Conservation (phyloP, 495 filamentous ascomycete genomes). For the Tuber brumale region DNA sequence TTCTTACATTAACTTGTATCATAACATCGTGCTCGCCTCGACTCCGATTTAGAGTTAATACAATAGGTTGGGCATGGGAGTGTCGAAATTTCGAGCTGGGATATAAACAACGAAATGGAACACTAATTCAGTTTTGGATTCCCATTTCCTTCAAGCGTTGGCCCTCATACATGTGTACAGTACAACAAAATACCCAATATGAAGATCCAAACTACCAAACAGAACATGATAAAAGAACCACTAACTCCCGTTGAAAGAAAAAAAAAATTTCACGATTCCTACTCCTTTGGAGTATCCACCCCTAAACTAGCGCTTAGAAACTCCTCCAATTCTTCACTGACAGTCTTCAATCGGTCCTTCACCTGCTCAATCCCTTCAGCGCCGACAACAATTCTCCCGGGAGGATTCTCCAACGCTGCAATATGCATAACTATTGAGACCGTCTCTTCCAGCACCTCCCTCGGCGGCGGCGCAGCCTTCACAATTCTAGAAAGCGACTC, state of each 20-base stretch:
- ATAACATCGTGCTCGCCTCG: neutral
- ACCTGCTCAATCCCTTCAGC: slow-evolving; percentile 81
- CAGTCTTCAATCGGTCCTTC: slow-evolving; percentile 93
- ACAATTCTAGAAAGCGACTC: neutral
- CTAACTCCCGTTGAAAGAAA: neutral
- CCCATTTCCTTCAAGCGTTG: neutral
- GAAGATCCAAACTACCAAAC: neutral
- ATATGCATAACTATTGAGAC: slow-evolving; percentile 86
- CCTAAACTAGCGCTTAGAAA: slow-evolving; percentile 84
- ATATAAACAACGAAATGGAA: neutral
- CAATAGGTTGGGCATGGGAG: neutral
- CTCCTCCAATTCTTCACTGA: slow-evolving; percentile 91
- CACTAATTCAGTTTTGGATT: neutral
- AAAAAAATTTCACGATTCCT: neutral
- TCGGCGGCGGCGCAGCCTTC: slow-evolving; percentile 8
- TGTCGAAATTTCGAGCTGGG: neutral
- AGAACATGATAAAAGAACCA: neutral
- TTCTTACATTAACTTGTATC: neutral
- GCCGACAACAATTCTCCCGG: slow-evolving; percentile 87
- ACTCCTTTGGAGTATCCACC: slow-evolving; percentile 49
- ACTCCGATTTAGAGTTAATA: neutral
- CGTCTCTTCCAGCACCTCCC: slow-evolving; percentile 54
- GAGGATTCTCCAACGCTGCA: slow-evolving; percentile 91
- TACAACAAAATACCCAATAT: neutral
- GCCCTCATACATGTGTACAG: neutral